Evolutionary conservation across 768 basidiomycete species (phyloP).

Genomic region (Suillus alpinus): DNA sequence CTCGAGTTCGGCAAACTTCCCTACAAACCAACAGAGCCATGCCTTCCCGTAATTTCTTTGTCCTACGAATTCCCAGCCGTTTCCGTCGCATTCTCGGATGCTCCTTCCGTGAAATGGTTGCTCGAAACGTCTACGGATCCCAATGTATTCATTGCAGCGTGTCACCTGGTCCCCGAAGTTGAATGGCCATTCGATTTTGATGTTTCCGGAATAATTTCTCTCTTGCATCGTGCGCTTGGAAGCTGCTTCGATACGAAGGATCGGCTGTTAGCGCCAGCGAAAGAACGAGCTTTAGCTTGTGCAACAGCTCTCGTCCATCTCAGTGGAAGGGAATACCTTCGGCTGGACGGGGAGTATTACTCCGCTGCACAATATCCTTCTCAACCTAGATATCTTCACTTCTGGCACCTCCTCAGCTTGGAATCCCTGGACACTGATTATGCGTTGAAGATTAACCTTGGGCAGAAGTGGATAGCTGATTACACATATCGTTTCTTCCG

Average conservation of each 20-base stretch:
- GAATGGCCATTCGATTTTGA: conserved; percentile 14
- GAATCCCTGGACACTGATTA: conserved; percentile 2
- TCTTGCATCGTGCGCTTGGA: conserved; percentile 4
- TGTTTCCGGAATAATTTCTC: conserved; percentile 9
- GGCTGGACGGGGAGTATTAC: conserved; percentile 1
- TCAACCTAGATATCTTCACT: conserved; percentile 4
- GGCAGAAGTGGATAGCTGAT: conserved; percentile 5
- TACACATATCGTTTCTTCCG: conserved; percentile 3
- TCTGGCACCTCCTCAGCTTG: conserved; percentile 1
- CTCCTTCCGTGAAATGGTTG: conserved; percentile 15
- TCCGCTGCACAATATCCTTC: conserved; percentile 3
- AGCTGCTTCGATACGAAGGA: conserved; percentile 10
- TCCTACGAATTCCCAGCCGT: neutral
- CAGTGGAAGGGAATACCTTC: conserved; percentile 6
- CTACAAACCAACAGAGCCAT: neutral
- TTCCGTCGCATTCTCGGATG: conserved; percentile 4
- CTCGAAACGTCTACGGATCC: conserved; percentile 18
- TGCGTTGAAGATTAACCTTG: conserved; percentile 1
- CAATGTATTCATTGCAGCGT: conserved; percentile 10
- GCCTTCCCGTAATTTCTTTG: neutral
- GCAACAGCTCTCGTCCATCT: conserved; percentile 13
- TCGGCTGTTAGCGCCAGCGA: neutral
- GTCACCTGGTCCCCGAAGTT: conserved; percentile 11
- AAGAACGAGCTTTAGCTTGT: conserved; percentile 11
- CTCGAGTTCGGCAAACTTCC: conserved; percentile 1